Conservation (phyloP, 371 early-diverging fungal species). For the Mucor plumbeus region DNA sequence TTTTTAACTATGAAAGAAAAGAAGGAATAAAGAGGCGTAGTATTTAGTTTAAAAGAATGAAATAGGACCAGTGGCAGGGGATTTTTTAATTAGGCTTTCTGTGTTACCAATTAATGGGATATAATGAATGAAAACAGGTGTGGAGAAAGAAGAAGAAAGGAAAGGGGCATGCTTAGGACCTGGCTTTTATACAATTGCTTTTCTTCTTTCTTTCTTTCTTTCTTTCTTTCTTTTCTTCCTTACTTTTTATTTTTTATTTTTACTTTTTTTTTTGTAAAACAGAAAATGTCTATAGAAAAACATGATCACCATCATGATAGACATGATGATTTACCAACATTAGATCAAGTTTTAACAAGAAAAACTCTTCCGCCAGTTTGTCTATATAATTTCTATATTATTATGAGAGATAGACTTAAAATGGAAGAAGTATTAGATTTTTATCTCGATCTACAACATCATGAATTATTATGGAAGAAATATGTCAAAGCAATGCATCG, state of each 20-base stretch:
- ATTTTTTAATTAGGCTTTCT: not conserved
- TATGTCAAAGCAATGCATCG: constrained; percentile 56
- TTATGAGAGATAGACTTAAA: constrained; percentile 65
- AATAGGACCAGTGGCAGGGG: not conserved
- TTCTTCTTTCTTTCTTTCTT: constrained; percentile 7
- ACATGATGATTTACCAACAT: constrained; percentile 50
- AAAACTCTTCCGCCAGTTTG: constrained; percentile 72
- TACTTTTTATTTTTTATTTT: not conserved
- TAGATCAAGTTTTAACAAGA: constrained; percentile 65
- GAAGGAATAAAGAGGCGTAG: not conserved
- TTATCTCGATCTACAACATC: constrained; percentile 70
- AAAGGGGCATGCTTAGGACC: not conserved
- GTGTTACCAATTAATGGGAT: not conserved
- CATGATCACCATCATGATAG: not conserved
- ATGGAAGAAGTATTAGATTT: constrained; percentile 72
- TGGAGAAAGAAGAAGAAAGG: not conserved
- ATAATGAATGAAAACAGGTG: too few relatives aligned
- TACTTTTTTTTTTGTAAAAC: not conserved
- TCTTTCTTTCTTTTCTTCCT: not conserved
- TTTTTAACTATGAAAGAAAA: not conserved
- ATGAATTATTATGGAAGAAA: constrained; percentile 64
- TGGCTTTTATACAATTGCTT: not conserved
- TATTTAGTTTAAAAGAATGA: constrained; percentile 12
- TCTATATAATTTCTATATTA: constrained; percentile 69
- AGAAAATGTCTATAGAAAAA: not conserved